Conservation (phyloP, 495 filamentous ascomycete species). For the Penicillium angulare region DNA sequence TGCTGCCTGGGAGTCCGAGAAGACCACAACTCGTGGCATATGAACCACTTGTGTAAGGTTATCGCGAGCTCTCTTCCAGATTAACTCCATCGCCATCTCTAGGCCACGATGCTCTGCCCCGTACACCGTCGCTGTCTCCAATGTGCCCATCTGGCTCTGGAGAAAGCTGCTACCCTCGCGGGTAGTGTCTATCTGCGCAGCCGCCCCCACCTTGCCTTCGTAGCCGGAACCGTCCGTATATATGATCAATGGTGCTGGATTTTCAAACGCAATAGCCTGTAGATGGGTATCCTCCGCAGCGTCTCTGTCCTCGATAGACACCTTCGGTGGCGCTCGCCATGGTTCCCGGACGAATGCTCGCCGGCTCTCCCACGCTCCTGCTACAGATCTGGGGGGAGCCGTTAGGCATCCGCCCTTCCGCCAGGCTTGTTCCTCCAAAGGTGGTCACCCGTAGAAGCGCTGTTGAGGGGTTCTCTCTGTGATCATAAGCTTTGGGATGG, state of each 20-base stretch:
- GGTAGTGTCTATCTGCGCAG: neutral
- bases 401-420: constrained; percentile 11
- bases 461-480: neutral
- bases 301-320: constrained; percentile 13
- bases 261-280: neutral
- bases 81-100: neutral
- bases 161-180: neutral
- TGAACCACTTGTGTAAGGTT: too few relatives aligned
- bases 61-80: neutral
- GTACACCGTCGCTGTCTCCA: constrained; percentile 2
- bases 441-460: neutral
- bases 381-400: constrained; percentile 5
- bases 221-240: constrained; percentile 14
- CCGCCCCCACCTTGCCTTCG: constrained; percentile 9
- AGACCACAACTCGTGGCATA: neutral
- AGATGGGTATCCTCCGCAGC: neutral
- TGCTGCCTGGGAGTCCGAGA: constrained; percentile 4
- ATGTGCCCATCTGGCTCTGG: constrained; percentile 8
- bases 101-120: constrained; percentile 1
- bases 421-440: constrained; percentile 15
- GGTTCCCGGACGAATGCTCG: constrained; percentile 14
- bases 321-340: constrained; percentile 12
- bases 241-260: constrained; percentile 1
- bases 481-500: neutral
- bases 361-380: constrained; percentile 14